Base-by-base conservation (phyloP, 257 asterid genomes). In the Forsythia viridissima region DNA sequence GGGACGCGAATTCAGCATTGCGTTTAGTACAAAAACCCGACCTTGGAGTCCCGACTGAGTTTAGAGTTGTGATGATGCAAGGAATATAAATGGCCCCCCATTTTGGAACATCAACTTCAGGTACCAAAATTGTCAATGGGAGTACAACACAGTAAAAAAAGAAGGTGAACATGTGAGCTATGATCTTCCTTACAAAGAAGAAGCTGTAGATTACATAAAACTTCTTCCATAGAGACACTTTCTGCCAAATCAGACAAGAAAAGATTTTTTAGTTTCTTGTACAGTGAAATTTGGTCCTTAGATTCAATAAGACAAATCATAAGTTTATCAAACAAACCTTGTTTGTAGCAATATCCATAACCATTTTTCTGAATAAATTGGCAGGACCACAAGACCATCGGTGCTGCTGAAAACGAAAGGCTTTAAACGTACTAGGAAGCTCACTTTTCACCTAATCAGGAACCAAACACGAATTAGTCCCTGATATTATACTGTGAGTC, bases 311-410 rank as follows among this genome's bases (percentile, higher is more conserved):
- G 20, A 48, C 20, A 48, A 48, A 21, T 15, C 0, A 48, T 10
- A 75, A 36, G 40, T 6, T 59, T 11, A 37, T 43, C 24, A 16
- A 46, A 79, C 84, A 6, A 39, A 93, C 99, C 95, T 95, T 95
- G 88, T 93, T 95, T 61, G 75, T 82, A 11, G 86, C 93, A 67
- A 95, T 95, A 39, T 92, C 99, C 91, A 88, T 85, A 79, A 89
- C 87, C 98, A 95, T 93, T 83, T 95, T 95, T 79, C 98, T 85
- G 90, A 95, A 95, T 55, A 95, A 77, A 82, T 95, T 93, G 21
- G 99, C 97, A 0, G 99, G 99, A 4, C 99, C 99, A 70, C 99
- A 95, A 3, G 98, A 95, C 99, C 99, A 95, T 8, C 99, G 85
- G 72, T 95, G 98, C 81, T 95, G 99, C 89, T 95, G 99, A 83